phyloP scores from a whole-genome alignment of 1,284 basidiomycete genomes.

The Microbotryomycetes sp. region DNA sequence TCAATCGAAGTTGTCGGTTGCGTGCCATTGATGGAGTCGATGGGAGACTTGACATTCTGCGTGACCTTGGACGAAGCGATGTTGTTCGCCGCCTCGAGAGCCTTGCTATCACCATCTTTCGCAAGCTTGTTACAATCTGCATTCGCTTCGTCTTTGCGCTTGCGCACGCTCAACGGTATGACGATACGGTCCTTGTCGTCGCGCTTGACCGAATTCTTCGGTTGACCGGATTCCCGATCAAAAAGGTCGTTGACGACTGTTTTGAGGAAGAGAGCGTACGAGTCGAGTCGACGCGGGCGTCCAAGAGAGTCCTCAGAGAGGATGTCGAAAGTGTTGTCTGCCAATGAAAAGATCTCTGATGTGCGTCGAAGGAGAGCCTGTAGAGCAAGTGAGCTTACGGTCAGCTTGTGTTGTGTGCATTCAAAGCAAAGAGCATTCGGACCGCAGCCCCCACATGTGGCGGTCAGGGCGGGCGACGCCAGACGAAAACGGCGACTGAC shows the following conservation, averaged over 20 bases:
- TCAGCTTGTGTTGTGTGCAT: background rate
- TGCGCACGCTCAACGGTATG: background rate
- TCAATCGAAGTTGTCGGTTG: background rate
- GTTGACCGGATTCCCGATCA: background rate
- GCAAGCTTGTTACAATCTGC: no score
- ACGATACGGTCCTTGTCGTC: background rate
- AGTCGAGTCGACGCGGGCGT: background rate
- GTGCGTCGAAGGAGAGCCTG: background rate
- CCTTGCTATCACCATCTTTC: background rate
- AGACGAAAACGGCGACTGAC: constrained; percentile 7
- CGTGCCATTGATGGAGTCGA: background rate
- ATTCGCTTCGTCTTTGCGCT: background rate
- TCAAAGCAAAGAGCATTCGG: no score
- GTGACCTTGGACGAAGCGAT: background rate
- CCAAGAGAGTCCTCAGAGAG: background rate
- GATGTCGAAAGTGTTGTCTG: background rate
- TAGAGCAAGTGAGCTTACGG: background rate
- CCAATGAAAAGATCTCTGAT: background rate
- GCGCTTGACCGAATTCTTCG: background rate
- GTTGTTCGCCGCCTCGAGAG: background rate
- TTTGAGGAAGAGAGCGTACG: background rate
- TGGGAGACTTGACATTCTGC: background rate
- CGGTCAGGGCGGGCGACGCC: background rate
- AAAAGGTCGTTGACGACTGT: background rate
- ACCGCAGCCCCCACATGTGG: background rate